These are phyloP conservation scores for Phlegmacium glaucopus DNA, from an alignment of 768 basidiomycete genomes.

Conservation along the genomic window DNA sequence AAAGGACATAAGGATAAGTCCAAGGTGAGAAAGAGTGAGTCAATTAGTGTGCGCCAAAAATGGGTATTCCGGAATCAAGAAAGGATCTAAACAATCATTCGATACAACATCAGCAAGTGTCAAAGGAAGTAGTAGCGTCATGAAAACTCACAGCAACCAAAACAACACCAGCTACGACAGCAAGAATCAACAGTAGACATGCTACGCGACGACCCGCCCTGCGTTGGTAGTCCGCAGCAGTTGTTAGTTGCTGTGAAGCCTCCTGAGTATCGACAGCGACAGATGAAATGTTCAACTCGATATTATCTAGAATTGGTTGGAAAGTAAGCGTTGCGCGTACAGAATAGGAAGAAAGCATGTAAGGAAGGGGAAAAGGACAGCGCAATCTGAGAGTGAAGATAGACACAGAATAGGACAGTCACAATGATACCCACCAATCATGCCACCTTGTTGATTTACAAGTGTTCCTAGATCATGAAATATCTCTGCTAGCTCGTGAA, in stretches of 20 bases:
- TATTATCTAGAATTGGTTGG: slow-evolving; percentile 68
- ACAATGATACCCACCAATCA: slow-evolving; percentile 68
- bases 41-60: background rate
- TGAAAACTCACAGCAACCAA: slow-evolving; percentile 77
- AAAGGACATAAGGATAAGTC: too few relatives aligned
- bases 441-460: slow-evolving; percentile 89
- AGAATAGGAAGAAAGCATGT: background rate
- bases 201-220: slow-evolving; percentile 89
- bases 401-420: background rate
- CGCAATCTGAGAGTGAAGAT: background rate
- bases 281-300: slow-evolving; percentile 89
- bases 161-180: slow-evolving; percentile 84
- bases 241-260: slow-evolving; percentile 82
- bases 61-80: background rate
- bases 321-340: background rate
- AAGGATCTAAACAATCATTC: background rate
- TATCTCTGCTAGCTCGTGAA: slow-evolving; percentile 94
- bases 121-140: background rate
- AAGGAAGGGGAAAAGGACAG: background rate
- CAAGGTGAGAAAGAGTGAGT: too few relatives aligned
- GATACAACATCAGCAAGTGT: background rate
- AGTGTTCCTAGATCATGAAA: slow-evolving; percentile 95
- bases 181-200: slow-evolving; percentile 85
- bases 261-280: slow-evolving; percentile 79
- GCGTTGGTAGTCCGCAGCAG: slow-evolving; percentile 91